Base-by-base conservation (phyloP, 768 basidiomycete genomes). In the Tulasnella sp. region DNA sequence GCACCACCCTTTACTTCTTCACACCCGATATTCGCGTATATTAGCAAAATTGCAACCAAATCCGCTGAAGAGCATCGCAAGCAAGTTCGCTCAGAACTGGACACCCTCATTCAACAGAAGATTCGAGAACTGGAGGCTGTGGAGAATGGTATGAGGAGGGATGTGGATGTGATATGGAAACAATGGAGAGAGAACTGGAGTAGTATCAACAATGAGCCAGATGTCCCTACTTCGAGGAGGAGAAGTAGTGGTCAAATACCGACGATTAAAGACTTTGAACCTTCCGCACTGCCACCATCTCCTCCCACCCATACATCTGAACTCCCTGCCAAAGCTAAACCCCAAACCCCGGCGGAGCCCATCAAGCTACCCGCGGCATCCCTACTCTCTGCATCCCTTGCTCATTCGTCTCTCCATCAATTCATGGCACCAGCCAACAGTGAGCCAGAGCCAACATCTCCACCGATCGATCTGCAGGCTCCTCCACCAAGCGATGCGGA, bases 1-100 rank as follows among this genome's bases (percentile, higher is more conserved):
- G 49, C 49, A 15, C 49, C 49, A 24, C 49, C 49, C 13, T 51
- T 51, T 31, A 51, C 49, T 9, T 41, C 49, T 22, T 39, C 49
- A 10, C 49, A 51, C 39, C 49, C 49, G 8, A 41, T 51, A 22
- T 51, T 51, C 39, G 39, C 40, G 19, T 28, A 24, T 19, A 4
- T 51, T 15, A 51, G 49, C 39, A 39, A 31, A 29, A 29, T 41
- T 24, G 49, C 49, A n/a, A 41, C 43, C 37, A 39, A 33, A 29
- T 22, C 49, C 4, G 40, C 49, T 10, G 49, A 51, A 9, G 49
- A 51, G 22, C 28, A 41, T 12, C 19, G 49, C 22, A 51, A 51
- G 28, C 24, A 51, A 10, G 37, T 39, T 10, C 39, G 43, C 16
- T 16, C 27, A 19, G 49, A 51, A 19, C 25, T 51, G 8, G 49